A percentile compares a stretch with the other conserved stretches of the same genome.
These are phyloP conservation scores for Pythium brassicae DNA, from an alignment of 352 stramenopile species.

Conservation along the genomic window DNA sequence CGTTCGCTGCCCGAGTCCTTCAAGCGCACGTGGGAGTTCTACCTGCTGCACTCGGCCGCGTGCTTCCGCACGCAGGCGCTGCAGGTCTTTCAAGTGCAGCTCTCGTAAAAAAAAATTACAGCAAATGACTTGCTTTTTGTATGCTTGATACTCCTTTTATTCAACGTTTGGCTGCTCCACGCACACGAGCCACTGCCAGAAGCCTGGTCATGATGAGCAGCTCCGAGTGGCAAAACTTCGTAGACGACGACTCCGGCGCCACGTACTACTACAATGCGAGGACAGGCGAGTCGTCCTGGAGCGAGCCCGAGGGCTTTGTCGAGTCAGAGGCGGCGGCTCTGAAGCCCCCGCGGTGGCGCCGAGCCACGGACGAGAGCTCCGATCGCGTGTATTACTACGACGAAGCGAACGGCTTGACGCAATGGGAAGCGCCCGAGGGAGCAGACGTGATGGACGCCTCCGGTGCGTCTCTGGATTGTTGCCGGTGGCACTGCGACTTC, in stretches of 20 bases:
- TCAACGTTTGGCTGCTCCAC: not conserved
- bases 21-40: conserved; percentile 86
- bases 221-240: conserved; percentile 59
- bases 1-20: conserved; percentile 68
- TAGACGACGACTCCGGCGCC: conserved; percentile 55
- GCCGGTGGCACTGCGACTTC: not conserved
- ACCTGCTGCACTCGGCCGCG: conserved; percentile 81
- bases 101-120: conserved; percentile 33
- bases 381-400: conserved; percentile 73
- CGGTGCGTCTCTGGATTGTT: conserved; percentile 8
- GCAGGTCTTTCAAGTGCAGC: conserved; percentile 64
- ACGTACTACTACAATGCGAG: conserved; percentile 74
- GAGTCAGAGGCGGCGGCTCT: conserved; percentile 8
- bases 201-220: not conserved
- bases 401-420: conserved; percentile 55
- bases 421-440: conserved; percentile 68
- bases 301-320: conserved; percentile 37
- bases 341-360: conserved; percentile 41
- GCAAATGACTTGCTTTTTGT: not conserved
- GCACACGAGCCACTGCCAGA: no score
- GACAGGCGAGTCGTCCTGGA: conserved; percentile 75
- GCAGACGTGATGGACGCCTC: conserved; percentile 20
- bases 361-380: conserved; percentile 58
- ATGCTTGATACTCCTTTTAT: not conserved
- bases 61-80: conserved; percentile 73